phyloP scores from a whole-genome alignment of 495 filamentous ascomycete species.

The Thozetella sp. region DNA sequence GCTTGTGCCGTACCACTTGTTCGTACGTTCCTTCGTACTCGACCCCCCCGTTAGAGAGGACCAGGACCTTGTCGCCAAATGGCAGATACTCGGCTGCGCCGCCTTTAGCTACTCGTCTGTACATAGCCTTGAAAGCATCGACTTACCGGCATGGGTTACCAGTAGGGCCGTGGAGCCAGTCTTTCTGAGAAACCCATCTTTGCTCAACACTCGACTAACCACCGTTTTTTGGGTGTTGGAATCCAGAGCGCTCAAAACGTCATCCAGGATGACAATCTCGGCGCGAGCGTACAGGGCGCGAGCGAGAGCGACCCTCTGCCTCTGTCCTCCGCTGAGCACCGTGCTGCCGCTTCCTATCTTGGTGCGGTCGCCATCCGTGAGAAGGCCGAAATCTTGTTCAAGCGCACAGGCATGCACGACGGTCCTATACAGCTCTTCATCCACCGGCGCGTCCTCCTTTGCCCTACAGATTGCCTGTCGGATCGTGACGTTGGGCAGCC shows the following conservation, averaged over 20 bases:
- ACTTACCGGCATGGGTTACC: too few species aligned
- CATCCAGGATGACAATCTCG: background rate
- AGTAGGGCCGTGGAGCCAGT: too few species aligned
- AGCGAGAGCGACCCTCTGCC: background rate
- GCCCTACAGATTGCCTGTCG: background rate
- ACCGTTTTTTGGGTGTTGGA: background rate
- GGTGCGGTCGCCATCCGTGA: background rate
- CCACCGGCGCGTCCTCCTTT: background rate
- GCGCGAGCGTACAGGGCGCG: background rate
- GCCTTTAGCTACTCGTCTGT: too few species aligned
- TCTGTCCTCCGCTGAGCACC: background rate
- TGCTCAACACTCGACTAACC: too few species aligned
- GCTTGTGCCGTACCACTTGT: background rate
- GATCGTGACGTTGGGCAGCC: background rate
- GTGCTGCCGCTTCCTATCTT: background rate
- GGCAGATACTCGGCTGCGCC: background rate
- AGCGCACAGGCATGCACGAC: background rate
- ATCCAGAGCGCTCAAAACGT: background rate
- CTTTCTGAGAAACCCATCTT: too few species aligned
- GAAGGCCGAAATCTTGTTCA: background rate
- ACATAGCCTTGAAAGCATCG: too few species aligned
- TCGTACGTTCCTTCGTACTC: background rate
- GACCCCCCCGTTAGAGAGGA: background rate
- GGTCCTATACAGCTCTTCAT: background rate
- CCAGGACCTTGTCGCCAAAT: background rate